Evolutionary conservation across 306 rosid species (phyloP), one percentile per base, ranked within the genome.

Genomic region (Prosopis cineraria): DNA sequence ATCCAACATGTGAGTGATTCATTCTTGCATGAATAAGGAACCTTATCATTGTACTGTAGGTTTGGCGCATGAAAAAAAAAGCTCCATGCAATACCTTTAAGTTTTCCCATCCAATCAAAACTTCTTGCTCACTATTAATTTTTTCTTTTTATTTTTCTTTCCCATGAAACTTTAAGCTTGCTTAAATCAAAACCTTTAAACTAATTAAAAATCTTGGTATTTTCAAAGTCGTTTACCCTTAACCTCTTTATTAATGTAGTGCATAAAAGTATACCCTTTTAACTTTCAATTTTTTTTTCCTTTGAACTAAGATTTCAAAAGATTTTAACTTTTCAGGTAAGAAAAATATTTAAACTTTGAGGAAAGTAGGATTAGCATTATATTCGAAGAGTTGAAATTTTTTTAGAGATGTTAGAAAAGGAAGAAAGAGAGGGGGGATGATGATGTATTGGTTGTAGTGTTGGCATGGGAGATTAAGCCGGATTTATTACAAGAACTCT

Each of bases 41-140:
- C 55, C 83, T 79, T 87, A 84, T 84, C 85, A 84, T 84, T 77
- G 67, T 77, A 84, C 87, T 87, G 88, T 85, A 79, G 48, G 59
- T 81, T 81, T 68, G 3, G 71, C n/a, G 25, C 48, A 81, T 83
- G 85, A 77, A 29, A 2, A 60, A 0, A 31, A 60, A 52, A 85
- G 78, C 80, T 62, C 58, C 83, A 75, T 16, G 13, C 79, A 41
- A 67, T 29, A 14, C 10, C 29, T 56, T 56, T 25, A 30, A 67
- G n/a, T 77, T 73, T 73, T 79, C 55, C 73, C 20, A 30, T 27
- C 24, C 78, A 41, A 64, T 31, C 56, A 74, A 74, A 60, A n/a
- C 44, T 72, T 72, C 41, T 60, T 31, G 0, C 45, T 4, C 59
- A 52, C 29, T 52, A 48, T 12, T 60, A 52, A n/a, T n/a, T n/a